phyloP scores from a whole-genome alignment of 2,329 filamentous ascomycete genomes.

The Tolypocladium inflatum region DNA sequence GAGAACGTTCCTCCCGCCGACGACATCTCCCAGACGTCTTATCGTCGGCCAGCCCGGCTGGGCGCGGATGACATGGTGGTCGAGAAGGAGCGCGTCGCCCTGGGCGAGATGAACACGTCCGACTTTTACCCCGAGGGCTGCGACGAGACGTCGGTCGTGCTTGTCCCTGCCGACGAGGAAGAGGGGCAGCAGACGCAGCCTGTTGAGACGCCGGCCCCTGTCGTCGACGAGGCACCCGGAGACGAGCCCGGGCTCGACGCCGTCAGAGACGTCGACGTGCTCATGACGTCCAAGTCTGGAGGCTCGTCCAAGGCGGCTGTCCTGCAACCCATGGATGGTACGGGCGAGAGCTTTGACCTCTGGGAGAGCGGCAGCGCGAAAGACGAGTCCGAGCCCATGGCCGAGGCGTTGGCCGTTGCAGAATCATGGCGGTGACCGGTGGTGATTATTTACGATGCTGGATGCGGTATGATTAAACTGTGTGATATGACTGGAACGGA shows the following conservation, averaged over 20 bases:
- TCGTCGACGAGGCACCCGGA: not conserved
- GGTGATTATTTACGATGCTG: not conserved
- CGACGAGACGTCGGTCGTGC: constrained; percentile 50
- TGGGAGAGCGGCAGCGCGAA: constrained; percentile 62
- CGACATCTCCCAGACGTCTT: constrained; percentile 50
- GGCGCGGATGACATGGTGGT: constrained; percentile 45
- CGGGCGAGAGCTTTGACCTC: constrained; percentile 53
- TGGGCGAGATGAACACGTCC: constrained; percentile 56
- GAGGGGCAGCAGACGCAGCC: constrained; percentile 18
- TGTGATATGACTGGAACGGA: not conserved
- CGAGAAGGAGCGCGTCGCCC: constrained; percentile 54
- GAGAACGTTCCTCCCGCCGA: constrained; percentile 80
- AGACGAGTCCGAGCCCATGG: constrained; percentile 38
- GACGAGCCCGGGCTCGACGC: constrained; percentile 11
- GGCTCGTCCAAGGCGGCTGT: constrained; percentile 34
- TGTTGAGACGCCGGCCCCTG: not conserved
- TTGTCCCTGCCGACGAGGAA: constrained; percentile 53
- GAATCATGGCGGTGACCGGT: not conserved
- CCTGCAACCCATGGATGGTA: constrained; percentile 47
- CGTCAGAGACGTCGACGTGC: constrained; percentile 19
- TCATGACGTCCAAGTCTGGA: constrained; percentile 26
- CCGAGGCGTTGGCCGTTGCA: not conserved
- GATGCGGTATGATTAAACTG: not conserved
- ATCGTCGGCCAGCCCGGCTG: constrained; percentile 17
- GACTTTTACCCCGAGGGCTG: constrained; percentile 61